These are phyloP conservation scores for Puccinia novopanici DNA, from an alignment of 1,284 basidiomycete species.

Conservation along the genomic window DNA sequence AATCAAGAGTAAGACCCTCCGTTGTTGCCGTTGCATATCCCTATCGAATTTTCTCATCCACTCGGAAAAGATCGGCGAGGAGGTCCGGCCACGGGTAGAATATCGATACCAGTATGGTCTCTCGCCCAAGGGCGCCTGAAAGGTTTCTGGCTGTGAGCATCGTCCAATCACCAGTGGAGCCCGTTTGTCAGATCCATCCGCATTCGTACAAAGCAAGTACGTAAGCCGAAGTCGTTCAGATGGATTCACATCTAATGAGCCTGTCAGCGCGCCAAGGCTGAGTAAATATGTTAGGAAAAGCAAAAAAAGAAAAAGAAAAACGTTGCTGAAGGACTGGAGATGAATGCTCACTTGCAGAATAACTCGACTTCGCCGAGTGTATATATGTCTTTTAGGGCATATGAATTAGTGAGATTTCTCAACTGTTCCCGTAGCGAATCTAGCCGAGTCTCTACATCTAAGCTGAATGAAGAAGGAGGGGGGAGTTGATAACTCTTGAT, in stretches of 20 bases:
- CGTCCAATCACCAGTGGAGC: slow-evolving; percentile 24
- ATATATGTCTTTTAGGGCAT: slow-evolving; percentile 34
- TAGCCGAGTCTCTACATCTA: neutral
- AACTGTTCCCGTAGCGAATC: slow-evolving; percentile 4
- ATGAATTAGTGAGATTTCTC: slow-evolving; percentile 20
- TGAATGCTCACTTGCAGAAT: slow-evolving; percentile 39
- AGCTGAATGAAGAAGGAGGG: neutral
- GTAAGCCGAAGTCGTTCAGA: slow-evolving; percentile 30
- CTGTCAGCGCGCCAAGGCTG: slow-evolving; percentile 38
- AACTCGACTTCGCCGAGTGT: slow-evolving; percentile 31
- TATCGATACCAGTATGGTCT: slow-evolving; percentile 36
- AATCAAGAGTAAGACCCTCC: slow-evolving; percentile 24
- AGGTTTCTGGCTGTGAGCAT: neutral
- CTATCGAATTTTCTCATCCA: slow-evolving; percentile 50
- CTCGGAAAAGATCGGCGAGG: slow-evolving; percentile 38
- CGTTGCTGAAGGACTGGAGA: neutral
- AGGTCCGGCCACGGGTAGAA: slow-evolving; percentile 25
- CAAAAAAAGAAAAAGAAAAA: neutral
- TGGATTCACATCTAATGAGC: slow-evolving; percentile 18
- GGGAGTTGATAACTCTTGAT: slow-evolving; percentile 34
- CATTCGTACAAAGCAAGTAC: slow-evolving; percentile 29
- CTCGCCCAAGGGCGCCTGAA: neutral
- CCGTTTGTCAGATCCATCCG: slow-evolving; percentile 39
- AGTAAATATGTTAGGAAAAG: neutral
- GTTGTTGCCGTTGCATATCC: slow-evolving; percentile 30